A percentile compares a stretch with the other conserved stretches of the same genome.
Evolutionary conservation across 2,329 filamentous ascomycete species (phyloP).

Genomic region (Ploettnerulaceae sp.): DNA sequence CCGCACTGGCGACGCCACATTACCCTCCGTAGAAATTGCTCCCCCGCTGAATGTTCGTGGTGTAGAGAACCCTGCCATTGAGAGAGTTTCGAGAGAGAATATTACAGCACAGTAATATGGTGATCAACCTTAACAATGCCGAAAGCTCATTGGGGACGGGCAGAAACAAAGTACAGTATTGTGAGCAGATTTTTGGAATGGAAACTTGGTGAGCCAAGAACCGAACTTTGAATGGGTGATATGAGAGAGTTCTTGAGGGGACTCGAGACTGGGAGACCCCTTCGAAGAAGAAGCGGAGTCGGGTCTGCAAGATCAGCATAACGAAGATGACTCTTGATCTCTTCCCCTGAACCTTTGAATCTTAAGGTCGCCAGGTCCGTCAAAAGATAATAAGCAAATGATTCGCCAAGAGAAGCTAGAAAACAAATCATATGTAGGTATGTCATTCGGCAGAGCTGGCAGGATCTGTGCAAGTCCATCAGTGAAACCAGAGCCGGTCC

Average conservation of each 20-base stretch:
- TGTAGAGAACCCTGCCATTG: constrained; percentile 18
- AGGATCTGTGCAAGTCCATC: no score
- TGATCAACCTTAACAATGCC: no score
- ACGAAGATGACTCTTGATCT: constrained; percentile 10
- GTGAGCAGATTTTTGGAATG: constrained; percentile 15
- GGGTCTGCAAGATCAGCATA: constrained; percentile 16
- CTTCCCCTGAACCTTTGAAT: neutral
- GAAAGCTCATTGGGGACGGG: constrained; percentile 4
- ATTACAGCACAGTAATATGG: constrained; percentile 1
- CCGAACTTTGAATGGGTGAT: constrained; percentile 19
- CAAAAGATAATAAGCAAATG: neutral
- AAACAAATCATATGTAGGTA: no score
- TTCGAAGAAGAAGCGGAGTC: constrained; percentile 15
- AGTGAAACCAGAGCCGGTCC: no score
- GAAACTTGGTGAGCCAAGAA: constrained; percentile 12
- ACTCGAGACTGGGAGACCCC: constrained; percentile 12
- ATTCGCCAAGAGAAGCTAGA: neutral
- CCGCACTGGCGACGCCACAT: constrained; percentile 31
- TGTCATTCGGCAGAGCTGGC: no score
- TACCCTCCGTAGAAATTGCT: constrained; percentile 28
- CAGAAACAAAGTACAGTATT: neutral
- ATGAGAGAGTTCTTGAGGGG: constrained; percentile 25
- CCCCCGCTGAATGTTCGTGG: constrained; percentile 20
- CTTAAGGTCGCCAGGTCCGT: neutral
- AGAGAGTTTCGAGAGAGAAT: constrained; percentile 9